Percentiles rank a stretch among this genome's conserved stretches.
Evolutionary conservation across 192 early-diverging fungal genomes (phyloP).

Genomic region (Coemansia sp.): DNA sequence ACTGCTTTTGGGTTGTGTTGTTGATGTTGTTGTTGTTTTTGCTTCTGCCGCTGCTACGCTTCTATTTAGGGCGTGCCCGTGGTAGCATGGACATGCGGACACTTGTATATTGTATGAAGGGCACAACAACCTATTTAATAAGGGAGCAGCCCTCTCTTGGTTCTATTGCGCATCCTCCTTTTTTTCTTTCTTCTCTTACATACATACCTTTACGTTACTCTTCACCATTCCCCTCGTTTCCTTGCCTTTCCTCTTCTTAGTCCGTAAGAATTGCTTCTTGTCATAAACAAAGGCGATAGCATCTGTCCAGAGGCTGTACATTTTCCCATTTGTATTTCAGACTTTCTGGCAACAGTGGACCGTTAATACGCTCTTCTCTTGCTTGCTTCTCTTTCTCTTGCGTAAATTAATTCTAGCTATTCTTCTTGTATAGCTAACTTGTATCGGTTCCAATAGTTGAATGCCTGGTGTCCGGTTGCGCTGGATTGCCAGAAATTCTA

Average conservation of each 20-base stretch:
- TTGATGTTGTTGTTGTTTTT: not conserved
- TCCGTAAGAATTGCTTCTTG: not conserved
- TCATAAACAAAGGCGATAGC: not conserved
- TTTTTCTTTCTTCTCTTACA: not conserved
- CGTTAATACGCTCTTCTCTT: not conserved
- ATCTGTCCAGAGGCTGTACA: not conserved
- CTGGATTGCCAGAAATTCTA: too few species aligned
- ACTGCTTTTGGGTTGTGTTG: not conserved
- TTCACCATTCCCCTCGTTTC: not conserved
- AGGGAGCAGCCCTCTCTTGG: not conserved
- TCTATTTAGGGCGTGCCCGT: slow-evolving; percentile 5
- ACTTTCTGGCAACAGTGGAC: not conserved
- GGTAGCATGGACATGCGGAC: slow-evolving; percentile 5
- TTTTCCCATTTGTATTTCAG: not conserved
- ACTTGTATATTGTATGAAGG: not conserved
- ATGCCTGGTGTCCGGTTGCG: too few species aligned
- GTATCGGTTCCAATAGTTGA: not conserved
- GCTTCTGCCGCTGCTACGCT: not conserved
- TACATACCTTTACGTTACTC: not conserved
- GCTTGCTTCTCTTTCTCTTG: not conserved
- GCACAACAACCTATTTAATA: slow-evolving; percentile 1
- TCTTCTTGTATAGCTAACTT: not conserved
- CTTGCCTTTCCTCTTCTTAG: not conserved
- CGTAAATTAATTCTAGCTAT: not conserved
- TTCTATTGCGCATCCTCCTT: not conserved